Percentiles rank a stretch among this genome's conserved stretches.
Evolutionary conservation across 176 grass and related monocot species (phyloP).

Genomic region (Bonia amplexicaulis): DNA sequence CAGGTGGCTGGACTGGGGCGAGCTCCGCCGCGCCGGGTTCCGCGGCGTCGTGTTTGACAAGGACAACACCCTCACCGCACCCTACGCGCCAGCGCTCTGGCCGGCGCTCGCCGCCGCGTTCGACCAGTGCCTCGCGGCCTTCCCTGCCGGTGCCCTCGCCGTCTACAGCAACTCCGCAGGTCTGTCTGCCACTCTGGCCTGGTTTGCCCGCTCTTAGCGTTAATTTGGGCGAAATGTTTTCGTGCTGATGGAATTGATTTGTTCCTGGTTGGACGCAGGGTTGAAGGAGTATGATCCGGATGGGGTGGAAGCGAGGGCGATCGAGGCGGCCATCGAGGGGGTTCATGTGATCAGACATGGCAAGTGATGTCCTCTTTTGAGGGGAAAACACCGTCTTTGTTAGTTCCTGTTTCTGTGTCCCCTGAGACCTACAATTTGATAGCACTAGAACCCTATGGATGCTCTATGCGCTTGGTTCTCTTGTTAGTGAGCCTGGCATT

Average conservation of each 20-base stretch:
- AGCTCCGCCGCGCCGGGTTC: slow-evolving; percentile 77
- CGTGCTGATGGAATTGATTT: background rate
- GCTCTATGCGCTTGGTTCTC: background rate
- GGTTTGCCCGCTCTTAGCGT: background rate
- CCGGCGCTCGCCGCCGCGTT: slow-evolving; percentile 52
- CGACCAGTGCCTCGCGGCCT: slow-evolving; percentile 56
- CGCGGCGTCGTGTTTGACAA: slow-evolving; percentile 94
- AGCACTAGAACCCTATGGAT: background rate
- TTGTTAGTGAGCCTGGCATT: background rate
- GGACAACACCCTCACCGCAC: slow-evolving; percentile 95
- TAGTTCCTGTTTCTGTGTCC: background rate
- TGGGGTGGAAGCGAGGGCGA: slow-evolving; percentile 49
- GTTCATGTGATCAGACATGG: slow-evolving; percentile 93
- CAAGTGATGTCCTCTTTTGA: slow-evolving; percentile 27
- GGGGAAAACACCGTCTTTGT: background rate
- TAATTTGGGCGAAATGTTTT: slow-evolving; percentile 4
- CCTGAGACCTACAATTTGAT: background rate
- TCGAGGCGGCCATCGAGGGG: slow-evolving; percentile 71
- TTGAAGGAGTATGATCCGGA: slow-evolving; percentile 83
- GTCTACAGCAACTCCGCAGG: slow-evolving; percentile 95
- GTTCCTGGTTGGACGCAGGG: slow-evolving; percentile 38
- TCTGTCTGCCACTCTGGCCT: slow-evolving; percentile 32
- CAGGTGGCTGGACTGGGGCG: slow-evolving; percentile 76
- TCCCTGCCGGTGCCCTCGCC: slow-evolving; percentile 63
- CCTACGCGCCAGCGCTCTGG: slow-evolving; percentile 73